These are phyloP conservation scores for Debaryomyces hansenii DNA, from an alignment of 805 yeast species.

Conservation along the genomic window DNA sequence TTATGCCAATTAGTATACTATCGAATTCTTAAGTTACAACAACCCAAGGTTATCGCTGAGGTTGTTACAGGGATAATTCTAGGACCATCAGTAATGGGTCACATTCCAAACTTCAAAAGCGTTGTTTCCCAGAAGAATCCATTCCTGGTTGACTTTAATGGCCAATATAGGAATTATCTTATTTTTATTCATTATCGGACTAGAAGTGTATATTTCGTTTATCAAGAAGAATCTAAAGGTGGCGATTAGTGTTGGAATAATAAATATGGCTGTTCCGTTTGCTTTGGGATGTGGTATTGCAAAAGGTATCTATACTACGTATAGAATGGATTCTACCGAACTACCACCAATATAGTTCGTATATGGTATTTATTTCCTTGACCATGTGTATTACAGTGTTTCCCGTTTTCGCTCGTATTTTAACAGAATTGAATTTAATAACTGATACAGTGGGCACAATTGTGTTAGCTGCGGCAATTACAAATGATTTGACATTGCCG, in stretches of 20 bases:
- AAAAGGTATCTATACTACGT: constrained; percentile 55
- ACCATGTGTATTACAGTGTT: constrained; percentile 85
- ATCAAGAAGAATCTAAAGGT: constrained; percentile 58
- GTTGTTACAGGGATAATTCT: constrained; percentile 73
- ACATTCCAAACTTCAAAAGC: constrained; percentile 61
- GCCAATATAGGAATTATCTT: constrained; percentile 77
- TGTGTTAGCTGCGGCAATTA: constrained; percentile 82
- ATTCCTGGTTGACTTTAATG: constrained; percentile 63
- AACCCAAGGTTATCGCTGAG: constrained; percentile 81
- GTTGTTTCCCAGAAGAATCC: constrained; percentile 64
- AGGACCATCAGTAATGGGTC: constrained; percentile 77
- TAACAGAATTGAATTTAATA: constrained; percentile 68
- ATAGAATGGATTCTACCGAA: constrained; percentile 32
- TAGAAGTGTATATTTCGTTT: constrained; percentile 73
- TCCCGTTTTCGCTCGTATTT: constrained; percentile 78
- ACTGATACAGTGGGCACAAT: constrained; percentile 68
- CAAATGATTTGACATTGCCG: constrained; percentile 82
- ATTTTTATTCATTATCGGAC: constrained; percentile 72
- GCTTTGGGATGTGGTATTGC: constrained; percentile 76
- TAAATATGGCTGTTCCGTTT: constrained; percentile 77
- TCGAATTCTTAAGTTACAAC: constrained; percentile 61
- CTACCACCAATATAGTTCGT: constrained; percentile 53
- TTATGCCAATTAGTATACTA: constrained; percentile 60
- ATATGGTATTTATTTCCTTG: constrained; percentile 77
- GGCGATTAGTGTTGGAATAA: constrained; percentile 67